These are phyloP conservation scores for Globomyces sp. DNA, from an alignment of 371 early-diverging fungal species.

Conservation along the genomic window DNA sequence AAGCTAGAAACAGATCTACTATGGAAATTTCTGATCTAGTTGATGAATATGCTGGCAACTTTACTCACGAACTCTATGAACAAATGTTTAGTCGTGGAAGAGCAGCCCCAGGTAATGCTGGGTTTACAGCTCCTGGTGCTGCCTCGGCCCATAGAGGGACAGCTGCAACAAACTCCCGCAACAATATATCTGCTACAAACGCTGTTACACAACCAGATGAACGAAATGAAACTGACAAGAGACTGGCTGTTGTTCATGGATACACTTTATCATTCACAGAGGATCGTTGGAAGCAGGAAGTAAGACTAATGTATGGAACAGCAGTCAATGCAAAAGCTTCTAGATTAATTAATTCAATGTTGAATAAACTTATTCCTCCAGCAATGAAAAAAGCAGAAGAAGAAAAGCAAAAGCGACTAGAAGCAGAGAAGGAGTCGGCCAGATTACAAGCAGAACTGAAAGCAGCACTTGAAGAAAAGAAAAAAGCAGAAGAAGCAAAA, in stretches of 20 bases:
- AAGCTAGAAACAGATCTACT: too few relatives aligned
- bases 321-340: slow-evolving; percentile 58
- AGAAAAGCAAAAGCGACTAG: slow-evolving; percentile 45
- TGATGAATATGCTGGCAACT: too few relatives aligned
- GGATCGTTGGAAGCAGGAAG: slow-evolving; percentile 90
- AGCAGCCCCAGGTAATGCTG: too few relatives aligned
- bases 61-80: neutral
- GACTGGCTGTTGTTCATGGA: neutral
- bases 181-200: neutral
- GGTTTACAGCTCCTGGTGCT: too few relatives aligned
- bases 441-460: slow-evolving; percentile 24
- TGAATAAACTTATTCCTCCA: slow-evolving; percentile 71
- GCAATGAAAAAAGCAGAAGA: slow-evolving; percentile 69
- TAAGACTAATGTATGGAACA: slow-evolving; percentile 74
- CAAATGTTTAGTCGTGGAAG: neutral
- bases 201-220: neutral
- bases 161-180: neutral
- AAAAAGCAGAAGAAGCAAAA: slow-evolving; percentile 40
- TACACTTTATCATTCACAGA: slow-evolving; percentile 8
- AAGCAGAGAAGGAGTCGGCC: slow-evolving; percentile 32
- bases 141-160: too few relatives aligned
- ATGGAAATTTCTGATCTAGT: too few relatives aligned
- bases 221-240: neutral
- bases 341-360: slow-evolving; percentile 58
- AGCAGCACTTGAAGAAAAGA: slow-evolving; percentile 13